Base-by-base conservation (phyloP, 2,329 filamentous ascomycete genomes). In the Pseudogymnoascus sp. region DNA sequence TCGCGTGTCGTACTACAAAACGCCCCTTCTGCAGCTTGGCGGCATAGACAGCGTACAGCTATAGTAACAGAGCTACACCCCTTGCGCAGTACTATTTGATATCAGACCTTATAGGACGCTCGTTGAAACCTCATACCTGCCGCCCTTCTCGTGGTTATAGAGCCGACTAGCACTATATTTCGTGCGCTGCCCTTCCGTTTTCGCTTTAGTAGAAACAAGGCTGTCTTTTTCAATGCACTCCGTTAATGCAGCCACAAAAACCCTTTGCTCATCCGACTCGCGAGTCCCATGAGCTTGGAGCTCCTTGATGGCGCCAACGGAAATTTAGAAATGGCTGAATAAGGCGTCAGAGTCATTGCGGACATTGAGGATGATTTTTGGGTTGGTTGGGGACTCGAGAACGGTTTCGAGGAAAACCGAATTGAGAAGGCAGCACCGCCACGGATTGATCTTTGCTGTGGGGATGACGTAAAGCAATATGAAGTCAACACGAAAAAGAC, bases 351-450 rank as follows among this genome's bases (percentile, higher is more conserved):
- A 82, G 66, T 85, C 81, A 64, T 81, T 82, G 2, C 82, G 80
- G n/a, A 86, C 74, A 64, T 87, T 83, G 66, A 84, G 86, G 63
- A 86, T 77, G 35, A 80, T 78, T 65, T 85, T 85, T 0, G 72
- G 69, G n/a, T 80, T 77, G 0, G 55, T 6, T 0, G 64, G 5
- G 0, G 73, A 76, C 68, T 85, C 78, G 1, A 85, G 69, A 9
- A 85, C 75, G 0, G 58, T 51, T 63, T 77, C 76, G 1, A 79
- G 63, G 5, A 70, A 66, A 10, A 61, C 42, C 1, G 64, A 65
- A 74, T 64, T 3, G 65, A 2, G 39, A 81, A 81, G 0, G 76
- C 75, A 39, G 63, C 27, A 5, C 61, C n/a, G 0, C 70, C 66
- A 0, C 81, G 74, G 66, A 64, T 75, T 77, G 3, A 70, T 70